Evolutionary conservation across 176 grass and related monocot species (phyloP).

Genomic region (Panicum miliaceum): DNA sequence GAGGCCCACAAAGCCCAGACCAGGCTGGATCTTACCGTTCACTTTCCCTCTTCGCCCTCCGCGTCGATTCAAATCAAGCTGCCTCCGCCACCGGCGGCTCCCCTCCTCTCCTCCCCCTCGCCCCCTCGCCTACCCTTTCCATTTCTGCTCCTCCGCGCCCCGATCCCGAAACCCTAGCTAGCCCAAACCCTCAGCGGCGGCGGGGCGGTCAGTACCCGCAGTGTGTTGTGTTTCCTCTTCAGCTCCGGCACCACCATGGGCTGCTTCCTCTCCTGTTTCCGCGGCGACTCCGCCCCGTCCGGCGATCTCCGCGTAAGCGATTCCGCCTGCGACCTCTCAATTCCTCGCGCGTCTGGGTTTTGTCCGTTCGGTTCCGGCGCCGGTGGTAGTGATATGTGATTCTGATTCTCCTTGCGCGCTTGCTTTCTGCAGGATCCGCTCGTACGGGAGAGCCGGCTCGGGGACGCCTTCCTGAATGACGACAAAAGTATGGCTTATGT

Average conservation of each 20-base stretch:
- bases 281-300: neutral
- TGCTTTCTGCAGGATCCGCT: slow-evolving; percentile 47
- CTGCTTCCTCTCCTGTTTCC: slow-evolving; percentile 77
- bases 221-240: neutral
- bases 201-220: neutral
- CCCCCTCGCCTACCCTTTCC: neutral
- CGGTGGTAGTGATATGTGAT: neutral
- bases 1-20: neutral
- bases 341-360: neutral
- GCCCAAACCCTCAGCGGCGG: neutral
- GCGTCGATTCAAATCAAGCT: slow-evolving; percentile 35
- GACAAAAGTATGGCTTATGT: slow-evolving; percentile 31
- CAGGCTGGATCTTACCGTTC: neutral
- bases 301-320: slow-evolving; percentile 31
- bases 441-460: slow-evolving; percentile 38
- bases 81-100: neutral
- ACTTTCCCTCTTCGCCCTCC: slow-evolving; percentile 17
- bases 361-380: neutral
- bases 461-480: slow-evolving; percentile 51
- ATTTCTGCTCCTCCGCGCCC: slow-evolving; percentile 7
- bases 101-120: neutral
- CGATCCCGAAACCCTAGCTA: slow-evolving; percentile 29
- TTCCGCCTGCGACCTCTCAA: neutral
- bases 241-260: slow-evolving; percentile 44
- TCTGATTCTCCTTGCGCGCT: neutral